Evolutionary conservation across 2,329 filamentous ascomycete genomes (phyloP).

Genomic region (Pseudogymnoascus sp.): DNA sequence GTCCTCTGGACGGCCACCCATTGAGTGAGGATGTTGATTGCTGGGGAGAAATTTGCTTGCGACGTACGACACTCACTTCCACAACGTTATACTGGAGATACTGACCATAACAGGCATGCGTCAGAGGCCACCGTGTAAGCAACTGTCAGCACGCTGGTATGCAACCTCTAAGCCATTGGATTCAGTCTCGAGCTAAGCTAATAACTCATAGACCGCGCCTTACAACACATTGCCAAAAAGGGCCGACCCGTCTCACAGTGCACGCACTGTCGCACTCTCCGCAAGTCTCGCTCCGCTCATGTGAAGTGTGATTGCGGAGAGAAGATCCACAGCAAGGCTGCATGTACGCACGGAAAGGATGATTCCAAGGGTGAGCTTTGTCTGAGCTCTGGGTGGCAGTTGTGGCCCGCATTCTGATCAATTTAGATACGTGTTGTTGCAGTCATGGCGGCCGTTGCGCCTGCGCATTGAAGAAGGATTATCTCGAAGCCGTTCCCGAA

Average conservation of each 20-base stretch:
- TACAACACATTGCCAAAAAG: conserved; percentile 96
- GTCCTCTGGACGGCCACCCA: conserved; percentile 18
- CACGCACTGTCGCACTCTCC: conserved; percentile 88
- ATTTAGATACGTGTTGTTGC: conserved; percentile 58
- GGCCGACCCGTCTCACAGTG: conserved; percentile 97
- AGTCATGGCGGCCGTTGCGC: conserved; percentile 62
- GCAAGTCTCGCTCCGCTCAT: conserved; percentile 91
- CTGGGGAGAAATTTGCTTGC: conserved; percentile 97
- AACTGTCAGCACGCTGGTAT: conserved; percentile 93
- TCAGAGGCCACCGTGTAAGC: conserved; percentile 96
- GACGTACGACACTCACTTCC: conserved; percentile 48
- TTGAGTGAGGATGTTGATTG: conserved; percentile 60
- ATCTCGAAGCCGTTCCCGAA: conserved; percentile 56
- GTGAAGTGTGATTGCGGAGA: conserved; percentile 93
- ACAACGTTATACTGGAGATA: neutral
- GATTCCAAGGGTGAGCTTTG: conserved; percentile 32
- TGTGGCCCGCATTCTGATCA: conserved; percentile 23
- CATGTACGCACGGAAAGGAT: conserved; percentile 53
- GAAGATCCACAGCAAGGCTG: conserved; percentile 60
- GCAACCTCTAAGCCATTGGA: conserved; percentile 31
- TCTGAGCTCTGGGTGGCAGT: conserved; percentile 18
- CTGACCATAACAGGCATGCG: conserved; percentile 45
- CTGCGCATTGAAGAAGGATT: conserved; percentile 57
- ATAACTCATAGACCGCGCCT: conserved; percentile 63
- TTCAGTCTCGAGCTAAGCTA: conserved; percentile 14